phyloP scores from a whole-genome alignment of 2,329 filamentous ascomycete genomes.

The Parascedosporium putredinis region DNA sequence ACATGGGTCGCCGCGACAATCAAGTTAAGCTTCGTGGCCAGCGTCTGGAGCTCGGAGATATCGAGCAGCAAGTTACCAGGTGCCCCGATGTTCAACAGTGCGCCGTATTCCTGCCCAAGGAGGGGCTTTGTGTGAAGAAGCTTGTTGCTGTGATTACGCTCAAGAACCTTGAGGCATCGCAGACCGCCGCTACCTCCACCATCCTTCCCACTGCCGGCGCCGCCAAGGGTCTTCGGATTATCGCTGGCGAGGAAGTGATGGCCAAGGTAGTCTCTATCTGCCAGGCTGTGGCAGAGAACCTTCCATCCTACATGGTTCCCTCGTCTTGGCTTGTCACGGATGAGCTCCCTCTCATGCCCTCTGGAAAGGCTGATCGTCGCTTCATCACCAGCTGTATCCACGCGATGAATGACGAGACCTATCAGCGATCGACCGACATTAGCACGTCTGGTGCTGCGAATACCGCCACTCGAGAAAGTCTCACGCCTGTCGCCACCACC shows the following conservation, averaged over 20 bases:
- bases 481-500: neutral
- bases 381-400: slow-evolving; percentile 1
- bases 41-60: slow-evolving; percentile 87
- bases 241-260: neutral
- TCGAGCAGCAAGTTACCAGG: slow-evolving; percentile 63
- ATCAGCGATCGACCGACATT: neutral
- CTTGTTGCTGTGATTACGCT: slow-evolving; percentile 12
- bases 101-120: neutral
- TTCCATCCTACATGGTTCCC: slow-evolving; percentile 10
- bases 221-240: neutral
- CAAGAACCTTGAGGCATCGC: slow-evolving; percentile 21
- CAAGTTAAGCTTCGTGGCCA: slow-evolving; percentile 77
- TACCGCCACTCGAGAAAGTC: neutral
- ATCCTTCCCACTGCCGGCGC: neutral
- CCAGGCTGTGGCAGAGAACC: neutral
- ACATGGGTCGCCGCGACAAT: slow-evolving; percentile 17
- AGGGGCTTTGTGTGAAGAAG: neutral
- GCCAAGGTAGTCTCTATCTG: neutral
- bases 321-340: neutral
- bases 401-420: neutral
- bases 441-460: too few species aligned
- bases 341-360: slow-evolving; percentile 8
- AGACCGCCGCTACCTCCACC: slow-evolving; percentile 20
- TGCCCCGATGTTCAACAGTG: neutral
- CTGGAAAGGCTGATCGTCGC: slow-evolving; percentile 9